These are phyloP conservation scores for Chrysoporthe deuterocubensis DNA, from an alignment of 2,329 filamentous ascomycete species.

Conservation along the genomic window DNA sequence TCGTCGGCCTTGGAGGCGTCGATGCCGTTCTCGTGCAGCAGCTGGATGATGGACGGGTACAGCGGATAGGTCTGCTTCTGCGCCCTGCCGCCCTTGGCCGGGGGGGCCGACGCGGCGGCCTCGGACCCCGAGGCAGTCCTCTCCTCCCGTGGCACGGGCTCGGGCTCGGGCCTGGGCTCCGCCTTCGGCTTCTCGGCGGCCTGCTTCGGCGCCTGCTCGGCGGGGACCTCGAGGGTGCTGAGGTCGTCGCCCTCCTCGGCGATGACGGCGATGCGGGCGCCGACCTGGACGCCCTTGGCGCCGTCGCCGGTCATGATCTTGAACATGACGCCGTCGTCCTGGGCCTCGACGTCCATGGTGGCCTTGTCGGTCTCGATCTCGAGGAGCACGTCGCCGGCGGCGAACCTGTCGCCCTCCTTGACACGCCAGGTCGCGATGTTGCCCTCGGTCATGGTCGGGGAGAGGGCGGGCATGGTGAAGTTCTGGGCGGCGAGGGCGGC, in stretches of 20 bases:
- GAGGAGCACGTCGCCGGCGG: conserved; percentile 82
- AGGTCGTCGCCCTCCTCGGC: conserved; percentile 84
- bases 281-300: conserved; percentile 77
- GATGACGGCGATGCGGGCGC: conserved; percentile 79
- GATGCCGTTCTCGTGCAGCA: conserved; percentile 80
- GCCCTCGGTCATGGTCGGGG: conserved; percentile 92
- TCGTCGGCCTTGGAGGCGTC: conserved; percentile 75
- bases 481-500: conserved; percentile 75
- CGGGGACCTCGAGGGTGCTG: conserved; percentile 72
- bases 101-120: conserved; percentile 22
- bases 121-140: conserved; percentile 26
- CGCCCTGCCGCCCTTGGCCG: conserved; percentile 48
- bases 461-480: conserved; percentile 89
- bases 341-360: conserved; percentile 92
- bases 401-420: conserved; percentile 83
- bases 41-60: conserved; percentile 80
- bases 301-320: conserved; percentile 80
- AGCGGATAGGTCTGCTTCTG: conserved; percentile 73
- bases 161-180: conserved; percentile 17
- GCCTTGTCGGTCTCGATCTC: conserved; percentile 96
- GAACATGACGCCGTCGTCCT: conserved; percentile 84
- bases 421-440: conserved; percentile 86
- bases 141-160: conserved; percentile 33
- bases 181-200: conserved; percentile 36
- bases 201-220: conserved; percentile 61